phyloP scores from a whole-genome alignment of 305 asterid species.

The Withania somnifera region DNA sequence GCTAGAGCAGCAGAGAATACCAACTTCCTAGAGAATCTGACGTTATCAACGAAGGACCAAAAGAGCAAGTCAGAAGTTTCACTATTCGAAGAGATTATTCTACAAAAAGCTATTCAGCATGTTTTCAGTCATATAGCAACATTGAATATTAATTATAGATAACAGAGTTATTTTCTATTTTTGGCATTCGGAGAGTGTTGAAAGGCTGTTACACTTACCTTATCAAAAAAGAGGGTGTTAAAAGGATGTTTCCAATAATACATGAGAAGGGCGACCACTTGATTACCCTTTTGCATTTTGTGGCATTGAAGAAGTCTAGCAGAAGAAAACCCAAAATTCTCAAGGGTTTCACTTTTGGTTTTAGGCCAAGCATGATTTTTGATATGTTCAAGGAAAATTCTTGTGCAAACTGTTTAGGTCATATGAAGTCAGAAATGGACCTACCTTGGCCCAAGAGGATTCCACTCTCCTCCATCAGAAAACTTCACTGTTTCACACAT shows the following conservation, averaged over 20 bases:
- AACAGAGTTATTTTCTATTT: not conserved
- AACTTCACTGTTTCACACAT: not conserved
- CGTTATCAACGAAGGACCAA: not conserved
- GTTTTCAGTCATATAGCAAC: not conserved
- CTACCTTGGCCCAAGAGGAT: not conserved
- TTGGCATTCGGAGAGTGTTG: not conserved
- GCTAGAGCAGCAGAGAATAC: not conserved
- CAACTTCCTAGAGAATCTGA: not conserved
- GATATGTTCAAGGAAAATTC: not conserved
- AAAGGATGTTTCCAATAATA: not conserved
- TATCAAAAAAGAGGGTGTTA: not conserved
- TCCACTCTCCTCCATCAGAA: not conserved
- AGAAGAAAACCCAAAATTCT: not conserved
- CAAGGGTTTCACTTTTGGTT: not conserved
- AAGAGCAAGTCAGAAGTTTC: not conserved
- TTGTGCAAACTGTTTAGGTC: not conserved
- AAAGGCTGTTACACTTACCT: no score
- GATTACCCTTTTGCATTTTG: not conserved
- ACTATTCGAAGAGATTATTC: not conserved
- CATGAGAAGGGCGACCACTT: not conserved
- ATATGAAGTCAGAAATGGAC: not conserved
- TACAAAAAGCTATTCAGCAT: not conserved
- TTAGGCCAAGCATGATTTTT: not conserved
- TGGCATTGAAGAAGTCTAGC: not conserved
- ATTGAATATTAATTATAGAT: not conserved